Evolutionary conservation across 805 yeast species (phyloP).

Genomic region (Candida insectorum): DNA sequence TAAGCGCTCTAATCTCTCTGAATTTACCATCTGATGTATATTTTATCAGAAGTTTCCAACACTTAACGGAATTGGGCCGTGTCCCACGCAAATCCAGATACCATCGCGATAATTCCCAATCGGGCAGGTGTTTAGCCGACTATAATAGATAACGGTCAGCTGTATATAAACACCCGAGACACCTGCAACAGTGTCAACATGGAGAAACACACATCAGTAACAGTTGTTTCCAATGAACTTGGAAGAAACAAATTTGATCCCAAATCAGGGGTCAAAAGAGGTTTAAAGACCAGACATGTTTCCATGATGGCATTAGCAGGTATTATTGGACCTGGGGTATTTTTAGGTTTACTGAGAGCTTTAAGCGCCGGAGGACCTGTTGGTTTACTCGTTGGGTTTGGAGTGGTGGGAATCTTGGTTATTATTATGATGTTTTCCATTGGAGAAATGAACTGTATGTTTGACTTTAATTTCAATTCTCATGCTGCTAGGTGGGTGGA

Average conservation of each 20-base stretch:
- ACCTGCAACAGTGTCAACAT: no score
- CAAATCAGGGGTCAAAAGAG: conserved; percentile 43
- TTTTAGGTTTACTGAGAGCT: conserved; percentile 51
- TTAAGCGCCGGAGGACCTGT: conserved; percentile 42
- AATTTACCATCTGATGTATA: no score
- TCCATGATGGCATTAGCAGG: conserved; percentile 23
- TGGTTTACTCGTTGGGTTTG: conserved; percentile 48
- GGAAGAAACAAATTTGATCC: conserved; percentile 16
- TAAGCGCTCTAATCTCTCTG: background rate
- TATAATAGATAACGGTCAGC: no score
- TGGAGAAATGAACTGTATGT: conserved; percentile 35
- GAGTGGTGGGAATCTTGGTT: conserved; percentile 42
- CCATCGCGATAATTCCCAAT: no score
- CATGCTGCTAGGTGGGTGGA: conserved; percentile 40
- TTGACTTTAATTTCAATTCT: conserved; percentile 41
- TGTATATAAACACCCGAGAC: no score
- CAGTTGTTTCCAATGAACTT: no score
- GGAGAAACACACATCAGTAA: no score
- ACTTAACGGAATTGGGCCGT: no score
- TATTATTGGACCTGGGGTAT: conserved; percentile 50
- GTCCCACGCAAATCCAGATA: no score
- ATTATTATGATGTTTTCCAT: conserved; percentile 40
- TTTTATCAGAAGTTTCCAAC: no score
- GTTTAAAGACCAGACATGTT: conserved; percentile 21
- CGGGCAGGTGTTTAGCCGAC: no score